Conservation (phyloP, 768 basidiomycete genomes). For the Coprinopsis sp. region DNA sequence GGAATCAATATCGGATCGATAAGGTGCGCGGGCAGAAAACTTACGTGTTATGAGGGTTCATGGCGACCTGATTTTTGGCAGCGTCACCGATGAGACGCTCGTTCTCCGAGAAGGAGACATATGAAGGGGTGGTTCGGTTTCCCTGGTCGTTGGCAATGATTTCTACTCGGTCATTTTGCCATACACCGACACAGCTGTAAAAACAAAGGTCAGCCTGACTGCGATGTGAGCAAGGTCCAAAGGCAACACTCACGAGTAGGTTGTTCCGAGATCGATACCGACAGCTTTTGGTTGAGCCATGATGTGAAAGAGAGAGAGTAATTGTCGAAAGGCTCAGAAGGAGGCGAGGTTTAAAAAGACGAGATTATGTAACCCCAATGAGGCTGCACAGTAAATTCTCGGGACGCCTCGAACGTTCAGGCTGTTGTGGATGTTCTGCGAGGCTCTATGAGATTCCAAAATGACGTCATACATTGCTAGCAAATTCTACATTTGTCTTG, state of each 20-base stretch:
- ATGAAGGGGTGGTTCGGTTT: slow-evolving; percentile 93
- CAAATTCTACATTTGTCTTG: too few species aligned
- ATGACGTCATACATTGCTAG: too few species aligned
- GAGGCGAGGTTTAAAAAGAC: too few species aligned
- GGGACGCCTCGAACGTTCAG: too few species aligned
- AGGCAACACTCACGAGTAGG: slow-evolving; percentile 69
- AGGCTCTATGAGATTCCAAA: too few species aligned
- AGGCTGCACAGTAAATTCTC: too few species aligned
- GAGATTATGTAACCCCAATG: too few species aligned
- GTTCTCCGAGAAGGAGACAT: slow-evolving; percentile 90
- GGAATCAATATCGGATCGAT: slow-evolving; percentile 6
- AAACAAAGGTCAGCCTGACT: slow-evolving; percentile 16
- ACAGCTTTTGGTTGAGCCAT: slow-evolving; percentile 76
- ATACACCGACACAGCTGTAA: slow-evolving; percentile 93
- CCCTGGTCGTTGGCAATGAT: slow-evolving; percentile 96
- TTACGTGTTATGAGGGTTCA: slow-evolving; percentile 93
- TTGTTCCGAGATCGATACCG: slow-evolving; percentile 90
- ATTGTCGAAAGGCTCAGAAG: slow-evolving; percentile 9
- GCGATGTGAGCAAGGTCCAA: slow-evolving; percentile 5
- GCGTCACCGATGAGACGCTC: slow-evolving; percentile 99
- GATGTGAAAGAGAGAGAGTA: slow-evolving; percentile 13
- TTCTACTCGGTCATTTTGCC: slow-evolving; percentile 99
- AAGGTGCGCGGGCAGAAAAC: slow-evolving; percentile 15
- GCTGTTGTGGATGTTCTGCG: too few species aligned
- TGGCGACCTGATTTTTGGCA: slow-evolving; percentile 97